phyloP scores from a whole-genome alignment of 352 stramenopile genomes.

The Pythium graminicola region DNA sequence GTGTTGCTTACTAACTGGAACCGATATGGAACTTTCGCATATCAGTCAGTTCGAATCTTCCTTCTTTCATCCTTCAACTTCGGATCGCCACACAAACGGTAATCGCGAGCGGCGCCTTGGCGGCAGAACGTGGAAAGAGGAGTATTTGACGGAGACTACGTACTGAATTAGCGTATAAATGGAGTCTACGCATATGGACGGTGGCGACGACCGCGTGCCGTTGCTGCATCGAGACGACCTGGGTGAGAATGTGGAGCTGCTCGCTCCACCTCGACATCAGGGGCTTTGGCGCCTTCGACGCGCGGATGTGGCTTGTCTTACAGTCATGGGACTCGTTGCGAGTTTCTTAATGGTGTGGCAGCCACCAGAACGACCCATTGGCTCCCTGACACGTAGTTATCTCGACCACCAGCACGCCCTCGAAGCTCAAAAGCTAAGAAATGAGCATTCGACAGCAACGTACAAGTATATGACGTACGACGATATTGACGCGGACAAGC shows the following conservation, averaged over 20 bases:
- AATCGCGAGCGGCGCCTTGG: no score
- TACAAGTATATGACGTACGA: constrained; percentile 54
- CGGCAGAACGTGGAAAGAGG: neutral
- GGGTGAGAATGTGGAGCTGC: neutral
- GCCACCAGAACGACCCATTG: constrained; percentile 36
- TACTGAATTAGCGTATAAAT: neutral
- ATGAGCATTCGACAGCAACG: neutral
- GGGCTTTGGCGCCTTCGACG: constrained; percentile 29
- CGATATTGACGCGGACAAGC: constrained; percentile 36
- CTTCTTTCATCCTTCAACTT: constrained; percentile 10
- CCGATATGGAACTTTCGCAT: neutral
- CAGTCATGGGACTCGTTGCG: constrained; percentile 37
- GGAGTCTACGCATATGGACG: neutral
- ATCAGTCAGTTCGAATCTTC: constrained; percentile 17
- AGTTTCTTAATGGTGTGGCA: constrained; percentile 45
- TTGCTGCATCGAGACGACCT: neutral
- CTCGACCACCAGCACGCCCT: neutral
- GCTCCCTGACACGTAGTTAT: constrained; percentile 26
- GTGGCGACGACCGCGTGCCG: constrained; percentile 7
- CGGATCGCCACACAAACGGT: neutral
- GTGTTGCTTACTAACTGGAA: neutral
- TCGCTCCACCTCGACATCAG: constrained; percentile 1
- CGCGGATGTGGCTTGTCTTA: constrained; percentile 43
- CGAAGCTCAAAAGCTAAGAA: neutral
- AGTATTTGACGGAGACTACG: no score